Evolutionary conservation across 108 stramenopile species (phyloP), one percentile per base, ranked within the genome.

Genomic region (Skeletonema grethae): DNA sequence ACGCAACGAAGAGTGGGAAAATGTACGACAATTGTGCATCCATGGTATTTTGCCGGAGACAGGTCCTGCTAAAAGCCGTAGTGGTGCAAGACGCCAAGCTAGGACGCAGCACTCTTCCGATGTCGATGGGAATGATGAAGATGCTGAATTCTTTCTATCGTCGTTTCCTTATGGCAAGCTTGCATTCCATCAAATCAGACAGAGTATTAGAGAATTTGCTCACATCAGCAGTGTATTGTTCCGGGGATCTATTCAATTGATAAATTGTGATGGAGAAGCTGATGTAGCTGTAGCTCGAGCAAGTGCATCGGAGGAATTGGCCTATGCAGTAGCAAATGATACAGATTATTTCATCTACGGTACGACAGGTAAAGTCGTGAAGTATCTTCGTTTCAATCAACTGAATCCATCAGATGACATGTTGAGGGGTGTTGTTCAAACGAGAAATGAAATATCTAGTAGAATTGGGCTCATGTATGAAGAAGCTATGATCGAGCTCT

Each of bases 281-380:
- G 90, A 91, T 80, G 63, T 69, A 1, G 74, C 70, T n/a, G 62
- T 91, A 68, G 90, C 90, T n/a, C 24, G 53, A n/a, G 63, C 67
- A 2, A 81, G 82, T 22, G 61, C 72, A 9, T 63, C 67, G 11
- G 77, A 87, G 56, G 58, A 64, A 2, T 32, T 16, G 10, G 75
- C 83, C 7, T 91, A 72, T 56, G 73, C 84, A 2, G 34, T 88
- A 30, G 90, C 77, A 15, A 57, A 73, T 22, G 90, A 91, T 83
- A 78, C 85, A 4, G 90, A 91, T 76, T 91, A 82, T 73, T 70
- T 77, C 36, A 76, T 91, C 22, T 91, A 66, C 72, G 84, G 85
- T 15, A 56, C 38, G 7, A 8, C 5, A 24, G 30, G 48, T 12
- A 70, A 70, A 31, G 82, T 67, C 11, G 70, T 77, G n/a, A 75